Conservation (phyloP, 2,329 filamentous ascomycete species). For the Penicillium sp. region DNA sequence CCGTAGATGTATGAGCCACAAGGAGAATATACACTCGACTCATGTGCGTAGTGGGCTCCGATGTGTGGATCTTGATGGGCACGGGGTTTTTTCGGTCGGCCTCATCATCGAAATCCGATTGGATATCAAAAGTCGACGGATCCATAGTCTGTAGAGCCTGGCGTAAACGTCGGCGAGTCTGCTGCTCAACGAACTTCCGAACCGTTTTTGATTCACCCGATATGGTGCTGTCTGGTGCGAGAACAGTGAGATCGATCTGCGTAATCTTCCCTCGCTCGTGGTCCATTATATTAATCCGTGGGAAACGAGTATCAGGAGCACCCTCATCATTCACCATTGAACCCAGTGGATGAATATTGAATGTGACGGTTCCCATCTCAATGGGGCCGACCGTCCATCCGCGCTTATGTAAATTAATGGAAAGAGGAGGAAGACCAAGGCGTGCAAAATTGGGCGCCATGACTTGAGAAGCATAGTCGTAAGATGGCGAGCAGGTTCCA, state of each 20-base stretch:
- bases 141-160: conserved; percentile 16
- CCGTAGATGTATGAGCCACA: conserved; percentile 52
- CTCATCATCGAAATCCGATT: neutral
- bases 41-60: conserved; percentile 46
- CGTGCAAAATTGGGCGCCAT: conserved; percentile 54
- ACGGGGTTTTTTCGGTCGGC: conserved; percentile 1
- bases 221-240: conserved; percentile 34
- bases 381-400: conserved; percentile 55
- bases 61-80: conserved; percentile 31
- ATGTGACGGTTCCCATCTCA: conserved; percentile 52
- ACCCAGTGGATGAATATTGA: conserved; percentile 48
- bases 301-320: conserved; percentile 25
- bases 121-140: conserved; percentile 12
- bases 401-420: conserved; percentile 45
- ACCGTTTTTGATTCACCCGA: conserved; percentile 11
- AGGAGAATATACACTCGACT: conserved; percentile 57
- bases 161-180: conserved; percentile 17
- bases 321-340: neutral
- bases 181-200: conserved; percentile 27
- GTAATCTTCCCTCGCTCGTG: conserved; percentile 33
- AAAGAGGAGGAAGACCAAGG: conserved; percentile 53
- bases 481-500: conserved; percentile 55
- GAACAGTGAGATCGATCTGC: conserved; percentile 39
- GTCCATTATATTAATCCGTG: conserved; percentile 32
- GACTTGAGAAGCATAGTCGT: conserved; percentile 59